A percentile compares a stretch with the other conserved stretches of the same genome.
Evolutionary conservation across 257 asterid species (phyloP).

Genomic region (Fraxinus pennsylvanica): DNA sequence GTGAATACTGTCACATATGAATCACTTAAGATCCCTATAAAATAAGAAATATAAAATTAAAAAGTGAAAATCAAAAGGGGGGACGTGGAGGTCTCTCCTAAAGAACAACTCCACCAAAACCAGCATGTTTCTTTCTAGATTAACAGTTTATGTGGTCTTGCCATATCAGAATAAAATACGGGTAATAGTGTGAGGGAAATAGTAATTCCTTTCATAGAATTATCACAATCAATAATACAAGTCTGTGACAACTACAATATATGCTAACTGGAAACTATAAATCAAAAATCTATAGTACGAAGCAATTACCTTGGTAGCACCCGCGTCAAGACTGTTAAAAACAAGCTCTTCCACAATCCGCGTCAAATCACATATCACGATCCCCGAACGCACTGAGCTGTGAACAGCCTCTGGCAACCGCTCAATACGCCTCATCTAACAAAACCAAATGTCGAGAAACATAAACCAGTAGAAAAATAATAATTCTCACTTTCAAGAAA

Average conservation of each 20-base stretch:
- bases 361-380: conserved; percentile 66
- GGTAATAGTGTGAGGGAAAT: too few relatives aligned
- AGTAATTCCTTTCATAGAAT: background rate
- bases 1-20: background rate
- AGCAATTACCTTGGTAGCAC: conserved; percentile 69
- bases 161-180: conserved; percentile 4
- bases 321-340: conserved; percentile 83
- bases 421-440: conserved; percentile 62
- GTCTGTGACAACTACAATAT: background rate
- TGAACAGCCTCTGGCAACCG: conserved; percentile 69
- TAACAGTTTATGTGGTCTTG: background rate
- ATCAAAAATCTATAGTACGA: background rate
- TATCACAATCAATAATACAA: background rate
- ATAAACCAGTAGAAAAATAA: conserved; percentile 2
- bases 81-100: background rate
- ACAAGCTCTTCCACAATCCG: conserved; percentile 89
- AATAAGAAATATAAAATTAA: background rate
- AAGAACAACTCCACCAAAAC: background rate
- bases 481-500: conserved; percentile 3
- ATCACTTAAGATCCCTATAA: background rate
- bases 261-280: conserved; percentile 12
- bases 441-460: conserved; percentile 14
- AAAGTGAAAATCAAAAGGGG: background rate
- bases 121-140: conserved; percentile 3
- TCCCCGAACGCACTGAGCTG: conserved; percentile 72